Conservation (phyloP, 2,329 filamentous ascomycete species). For the Thielaviopsis euricoi region DNA sequence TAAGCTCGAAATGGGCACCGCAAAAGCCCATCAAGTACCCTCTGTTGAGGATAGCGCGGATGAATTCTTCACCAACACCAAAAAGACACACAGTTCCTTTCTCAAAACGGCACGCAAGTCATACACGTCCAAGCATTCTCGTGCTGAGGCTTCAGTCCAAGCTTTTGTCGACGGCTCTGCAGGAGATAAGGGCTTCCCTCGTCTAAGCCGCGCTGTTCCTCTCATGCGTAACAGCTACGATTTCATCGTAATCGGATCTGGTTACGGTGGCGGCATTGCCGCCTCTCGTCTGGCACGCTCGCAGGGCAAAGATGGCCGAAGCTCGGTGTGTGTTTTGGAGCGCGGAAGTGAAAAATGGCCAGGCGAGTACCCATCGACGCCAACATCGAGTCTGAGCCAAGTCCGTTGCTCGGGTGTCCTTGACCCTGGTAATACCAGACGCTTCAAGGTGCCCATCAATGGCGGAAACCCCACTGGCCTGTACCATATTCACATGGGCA, state of each 20-base stretch:
- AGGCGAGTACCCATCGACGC: conserved; percentile 41
- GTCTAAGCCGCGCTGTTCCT: conserved; percentile 40
- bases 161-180: conserved; percentile 7
- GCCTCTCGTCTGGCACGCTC: conserved; percentile 45
- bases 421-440: conserved; percentile 22
- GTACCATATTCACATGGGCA: conserved; percentile 45
- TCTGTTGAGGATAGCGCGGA: conserved; percentile 3
- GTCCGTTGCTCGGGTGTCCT: conserved; percentile 40
- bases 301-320: conserved; percentile 18
- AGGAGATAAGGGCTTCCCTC: conserved; percentile 13
- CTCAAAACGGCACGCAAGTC: conserved; percentile 5
- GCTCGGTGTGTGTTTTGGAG: conserved; percentile 48
- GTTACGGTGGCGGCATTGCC: conserved; percentile 51
- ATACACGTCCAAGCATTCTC: conserved; percentile 8
- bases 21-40: background rate
- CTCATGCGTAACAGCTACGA: conserved; percentile 43
- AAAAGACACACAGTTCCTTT: conserved; percentile 2
- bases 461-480: conserved; percentile 41
- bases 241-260: conserved; percentile 50
- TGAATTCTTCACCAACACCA: conserved; percentile 5
- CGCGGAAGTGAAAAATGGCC: conserved; percentile 49
- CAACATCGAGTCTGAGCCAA: conserved; percentile 30
- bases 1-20: background rate
- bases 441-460: conserved; percentile 25
- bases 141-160: conserved; percentile 9